Percentiles rank a stretch among this genome's conserved stretches.
phyloP scores from a whole-genome alignment of 495 filamentous ascomycete species.

The Echria macrotheca region DNA sequence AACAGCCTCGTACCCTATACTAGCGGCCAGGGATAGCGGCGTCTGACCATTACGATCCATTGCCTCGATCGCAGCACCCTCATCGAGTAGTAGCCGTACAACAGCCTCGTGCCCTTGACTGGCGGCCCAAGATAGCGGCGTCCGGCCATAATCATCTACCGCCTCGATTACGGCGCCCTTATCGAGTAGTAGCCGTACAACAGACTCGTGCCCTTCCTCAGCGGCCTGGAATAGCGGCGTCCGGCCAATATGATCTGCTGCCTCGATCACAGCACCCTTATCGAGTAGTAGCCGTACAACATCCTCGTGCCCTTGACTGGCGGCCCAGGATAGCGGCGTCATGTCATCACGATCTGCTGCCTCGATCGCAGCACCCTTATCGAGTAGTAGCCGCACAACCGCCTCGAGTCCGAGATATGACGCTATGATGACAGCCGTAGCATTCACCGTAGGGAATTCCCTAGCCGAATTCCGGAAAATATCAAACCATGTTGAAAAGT shows the following conservation, averaged over 20 bases:
- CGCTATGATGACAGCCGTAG: neutral
- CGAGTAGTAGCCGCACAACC: neutral
- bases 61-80: neutral
- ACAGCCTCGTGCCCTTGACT: neutral
- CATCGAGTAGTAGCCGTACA: neutral
- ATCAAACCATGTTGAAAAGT: neutral
- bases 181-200: neutral
- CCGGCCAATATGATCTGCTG: neutral
- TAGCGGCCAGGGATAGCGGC: neutral
- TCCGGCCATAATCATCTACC: neutral
- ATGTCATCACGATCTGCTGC: neutral
- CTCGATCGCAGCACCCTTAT: neutral
- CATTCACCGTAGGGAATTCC: neutral
- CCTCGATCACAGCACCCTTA: neutral
- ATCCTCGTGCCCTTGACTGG: neutral
- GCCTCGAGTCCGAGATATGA: neutral
- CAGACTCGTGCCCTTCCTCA: neutral
- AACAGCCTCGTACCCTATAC: neutral
- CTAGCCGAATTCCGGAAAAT: neutral
- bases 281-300: neutral
- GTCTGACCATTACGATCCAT: neutral
- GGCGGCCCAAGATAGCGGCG: neutral
- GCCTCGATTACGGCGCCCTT: neutral
- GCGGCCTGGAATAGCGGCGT: constrained; percentile 1
- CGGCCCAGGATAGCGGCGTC: neutral